Base-by-base conservation (phyloP, 2,329 filamentous ascomycete genomes). In the Diaporthe destruens region DNA sequence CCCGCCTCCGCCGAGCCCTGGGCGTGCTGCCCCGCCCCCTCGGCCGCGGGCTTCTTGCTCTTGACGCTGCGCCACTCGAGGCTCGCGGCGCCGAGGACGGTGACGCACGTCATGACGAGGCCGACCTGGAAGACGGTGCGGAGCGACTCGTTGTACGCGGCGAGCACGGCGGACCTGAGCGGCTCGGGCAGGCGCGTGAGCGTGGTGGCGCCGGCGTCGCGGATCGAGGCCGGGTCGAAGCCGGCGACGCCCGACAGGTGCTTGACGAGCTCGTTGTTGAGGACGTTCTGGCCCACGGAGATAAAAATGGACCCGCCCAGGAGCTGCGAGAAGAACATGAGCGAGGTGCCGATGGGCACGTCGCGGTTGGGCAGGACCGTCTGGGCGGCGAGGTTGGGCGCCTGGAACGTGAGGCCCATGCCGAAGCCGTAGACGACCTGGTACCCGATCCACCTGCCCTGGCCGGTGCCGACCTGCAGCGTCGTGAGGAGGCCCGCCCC, bases 121-220 rank as follows among this genome's bases (percentile, higher is more conserved):
- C 85, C 87, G 11, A 93, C 88, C 74, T 89, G 87, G 78, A 92
- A 94, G 0, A 87, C 87, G 72, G 86, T 81, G 2, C 85, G 85
- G 49, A 94, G 80, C 0, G 90, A 85, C 32, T 83, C 79, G 77
- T 93, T 93, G 81, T 94, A 94, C 0, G 86, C 89, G 0, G 70
- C 23, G 49, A 84, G 73, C 16, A 77, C 77, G 0, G 69, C 49
- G 0, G 61, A 65, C 49, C 69, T 74, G 49, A 77, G 66, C 39
- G 71, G 57, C 6, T 71, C 77, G 29, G 78, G 77, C 18, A 81
- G 76, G 39, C 36, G 29, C 9, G 75, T 76, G 32, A 74, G 65
- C 51, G 61, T 73, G 3, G 75, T 79, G 61, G 76, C 75, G 61
- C 76, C 76, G 53, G 67, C 71, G 49, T 72, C 53, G 59, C 71